Base-by-base conservation (phyloP, 1,284 basidiomycete species). In the Malassezia brasiliensis region DNA sequence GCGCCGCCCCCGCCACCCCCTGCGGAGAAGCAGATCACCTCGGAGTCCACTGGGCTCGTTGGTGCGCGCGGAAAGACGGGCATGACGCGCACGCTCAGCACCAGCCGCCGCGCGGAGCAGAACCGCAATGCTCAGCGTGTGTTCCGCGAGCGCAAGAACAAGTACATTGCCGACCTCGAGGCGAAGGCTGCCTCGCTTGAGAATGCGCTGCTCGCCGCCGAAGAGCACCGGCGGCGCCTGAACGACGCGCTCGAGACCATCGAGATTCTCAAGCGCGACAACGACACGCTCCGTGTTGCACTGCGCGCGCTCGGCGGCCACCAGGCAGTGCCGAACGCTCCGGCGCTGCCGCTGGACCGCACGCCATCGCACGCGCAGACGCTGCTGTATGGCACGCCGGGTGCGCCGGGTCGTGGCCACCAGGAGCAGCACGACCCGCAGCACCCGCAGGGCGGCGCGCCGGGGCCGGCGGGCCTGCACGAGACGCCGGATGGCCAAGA, bases 101-200 rank as follows among this genome's bases (percentile, higher is more conserved):
- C 63, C 8, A 61, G 63, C 19, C 69, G 69, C 39, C 64, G 69
- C 5, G 69, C 69, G 5, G 62, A 61, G 35, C 62, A 63, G 49
- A 63, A 63, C 39, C 62, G 62, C 19, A 58, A 58, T 20, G 62
- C 62, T 12, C 62, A 63, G 38, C 59, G 62, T 35, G 62, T 61
- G 12, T 63, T 63, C 48, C 50, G 62, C n/a, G 62, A 61, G 47
- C 44, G 62, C 19, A 55, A 61, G 36, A 61, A 63, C 54, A 52
- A 59, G 50, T 58, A 55, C 31, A 58, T 61, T 38, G 37, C 57
- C 3, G 52, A 51, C 31, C 51, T 51, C 8, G 52, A 51, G 20
- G 46, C 22, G 30, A 51, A 53, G 44, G 52, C 57, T 0, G 51
- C 52, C 14, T 48, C 60, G 7, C 46, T 67, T 0, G 68, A 68